Conservation (phyloP, 768 basidiomycete genomes). For the Suillus spraguei region DNA sequence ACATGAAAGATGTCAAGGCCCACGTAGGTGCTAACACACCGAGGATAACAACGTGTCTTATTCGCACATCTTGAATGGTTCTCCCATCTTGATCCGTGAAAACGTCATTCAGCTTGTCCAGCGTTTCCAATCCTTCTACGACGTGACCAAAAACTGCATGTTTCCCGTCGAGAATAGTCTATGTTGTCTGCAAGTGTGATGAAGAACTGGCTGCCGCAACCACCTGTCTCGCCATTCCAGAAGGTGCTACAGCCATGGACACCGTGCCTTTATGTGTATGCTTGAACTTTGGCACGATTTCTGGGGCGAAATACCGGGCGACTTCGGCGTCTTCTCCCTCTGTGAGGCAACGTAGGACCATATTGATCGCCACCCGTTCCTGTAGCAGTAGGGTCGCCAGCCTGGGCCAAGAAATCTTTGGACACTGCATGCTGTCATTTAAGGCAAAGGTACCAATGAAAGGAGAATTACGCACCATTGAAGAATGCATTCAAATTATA, state of each 20-base stretch:
- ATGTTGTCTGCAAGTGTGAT: conserved; percentile 89
- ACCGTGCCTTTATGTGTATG: conserved; percentile 86
- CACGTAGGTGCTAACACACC: conserved; percentile 54
- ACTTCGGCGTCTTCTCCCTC: conserved; percentile 37
- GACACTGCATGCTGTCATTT: conserved; percentile 59
- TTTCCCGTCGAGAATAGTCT: conserved; percentile 92
- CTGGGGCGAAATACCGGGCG: conserved; percentile 88
- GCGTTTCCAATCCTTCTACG: conserved; percentile 89
- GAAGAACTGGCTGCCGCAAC: conserved; percentile 97
- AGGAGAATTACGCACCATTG: conserved; percentile 69
- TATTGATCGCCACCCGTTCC: conserved; percentile 90
- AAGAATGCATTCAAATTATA: conserved; percentile 98
- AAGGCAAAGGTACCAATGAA: conserved; percentile 2
- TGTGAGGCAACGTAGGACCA: conserved; percentile 73
- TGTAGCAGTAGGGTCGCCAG: conserved; percentile 94
- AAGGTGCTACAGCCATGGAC: conserved; percentile 97
- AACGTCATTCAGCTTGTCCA: conserved; percentile 92
- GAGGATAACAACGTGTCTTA: conserved; percentile 93
- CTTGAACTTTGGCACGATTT: conserved; percentile 79
- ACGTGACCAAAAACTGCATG: conserved; percentile 96
- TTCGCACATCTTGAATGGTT: conserved; percentile 94
- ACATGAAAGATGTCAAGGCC: conserved; percentile 3
- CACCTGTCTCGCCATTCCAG: conserved; percentile 62
- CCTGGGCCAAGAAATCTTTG: conserved; percentile 95
- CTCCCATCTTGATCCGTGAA: conserved; percentile 87